phyloP scores from a whole-genome alignment of 2,329 filamentous ascomycete genomes.

The Biscogniauxia sp. region DNA sequence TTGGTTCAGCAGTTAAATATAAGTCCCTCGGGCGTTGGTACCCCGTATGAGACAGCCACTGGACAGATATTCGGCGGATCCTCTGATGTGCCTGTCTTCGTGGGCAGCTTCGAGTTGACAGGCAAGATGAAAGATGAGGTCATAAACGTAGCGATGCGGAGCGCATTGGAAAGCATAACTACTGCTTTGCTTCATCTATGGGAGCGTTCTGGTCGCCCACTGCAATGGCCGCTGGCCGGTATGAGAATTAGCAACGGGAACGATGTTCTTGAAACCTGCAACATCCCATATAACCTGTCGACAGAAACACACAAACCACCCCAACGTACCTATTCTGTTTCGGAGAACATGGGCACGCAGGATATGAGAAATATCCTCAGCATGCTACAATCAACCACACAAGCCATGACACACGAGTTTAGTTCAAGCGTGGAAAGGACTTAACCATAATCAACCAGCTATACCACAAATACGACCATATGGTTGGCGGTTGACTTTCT shows the following conservation, averaged over 20 bases:
- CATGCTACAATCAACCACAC: background rate
- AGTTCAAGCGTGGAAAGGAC: background rate
- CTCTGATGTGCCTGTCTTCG: conserved; percentile 6
- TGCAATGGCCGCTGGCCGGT: background rate
- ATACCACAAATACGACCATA: no score
- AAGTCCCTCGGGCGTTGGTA: background rate
- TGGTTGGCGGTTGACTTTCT: no score
- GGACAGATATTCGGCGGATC: no score
- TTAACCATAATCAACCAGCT: no score
- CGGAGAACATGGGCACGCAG: background rate
- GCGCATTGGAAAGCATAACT: conserved; percentile 1
- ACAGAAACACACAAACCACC: background rate
- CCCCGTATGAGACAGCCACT: background rate
- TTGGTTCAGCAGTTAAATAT: conserved; percentile 3
- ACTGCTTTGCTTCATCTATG: conserved; percentile 3
- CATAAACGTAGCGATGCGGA: conserved; percentile 2
- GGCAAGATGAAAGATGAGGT: conserved; percentile 8
- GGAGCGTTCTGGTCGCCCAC: conserved; percentile 3
- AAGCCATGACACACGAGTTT: background rate
- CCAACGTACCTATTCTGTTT: no score
- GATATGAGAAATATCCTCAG: background rate
- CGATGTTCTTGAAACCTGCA: no score
- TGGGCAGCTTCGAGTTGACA: conserved; percentile 9
- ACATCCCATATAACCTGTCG: no score
- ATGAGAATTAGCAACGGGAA: background rate